These are phyloP conservation scores for Cynanchum wilfordii DNA, from an alignment of 257 asterid genomes.

Conservation along the genomic window DNA sequence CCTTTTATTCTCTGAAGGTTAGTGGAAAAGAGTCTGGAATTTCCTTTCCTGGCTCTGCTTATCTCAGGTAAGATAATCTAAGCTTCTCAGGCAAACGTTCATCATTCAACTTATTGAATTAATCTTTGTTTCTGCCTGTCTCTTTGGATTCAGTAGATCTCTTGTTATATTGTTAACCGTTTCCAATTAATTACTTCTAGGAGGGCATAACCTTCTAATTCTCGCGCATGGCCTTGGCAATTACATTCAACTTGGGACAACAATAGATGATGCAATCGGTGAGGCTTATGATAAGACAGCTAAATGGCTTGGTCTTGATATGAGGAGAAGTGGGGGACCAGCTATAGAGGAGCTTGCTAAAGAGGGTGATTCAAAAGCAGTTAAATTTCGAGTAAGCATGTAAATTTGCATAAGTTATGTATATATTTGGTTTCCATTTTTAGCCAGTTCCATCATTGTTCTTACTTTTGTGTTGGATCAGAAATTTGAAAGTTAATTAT, in stretches of 20 bases:
- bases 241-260: conserved; percentile 89
- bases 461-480: conserved; percentile 5
- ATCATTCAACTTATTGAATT: not conserved
- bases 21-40: conserved; percentile 64
- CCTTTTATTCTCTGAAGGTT: conserved; percentile 40
- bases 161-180: not conserved
- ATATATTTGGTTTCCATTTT: not conserved
- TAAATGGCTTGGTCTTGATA: conserved; percentile 98
- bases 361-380: conserved; percentile 71
- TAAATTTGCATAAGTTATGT: conserved; percentile 6
- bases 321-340: conserved; percentile 99
- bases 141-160: not conserved
- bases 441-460: not conserved
- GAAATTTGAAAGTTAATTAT: conserved; percentile 22
- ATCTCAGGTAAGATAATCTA: conserved; percentile 69
- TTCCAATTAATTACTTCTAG: conserved; percentile 32
- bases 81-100: not conserved
- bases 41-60: conserved; percentile 88
- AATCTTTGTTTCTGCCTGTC: conserved; percentile 13
- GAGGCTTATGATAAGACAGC: conserved; percentile 99
- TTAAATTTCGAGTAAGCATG: conserved; percentile 59
- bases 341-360: conserved; percentile 93
- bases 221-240: conserved; percentile 94
- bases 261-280: conserved; percentile 96
- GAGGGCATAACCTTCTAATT: conserved; percentile 93